These are phyloP conservation scores for Brassica hybrid DNA, from an alignment of 441 rosid genomes.

Conservation along the genomic window DNA sequence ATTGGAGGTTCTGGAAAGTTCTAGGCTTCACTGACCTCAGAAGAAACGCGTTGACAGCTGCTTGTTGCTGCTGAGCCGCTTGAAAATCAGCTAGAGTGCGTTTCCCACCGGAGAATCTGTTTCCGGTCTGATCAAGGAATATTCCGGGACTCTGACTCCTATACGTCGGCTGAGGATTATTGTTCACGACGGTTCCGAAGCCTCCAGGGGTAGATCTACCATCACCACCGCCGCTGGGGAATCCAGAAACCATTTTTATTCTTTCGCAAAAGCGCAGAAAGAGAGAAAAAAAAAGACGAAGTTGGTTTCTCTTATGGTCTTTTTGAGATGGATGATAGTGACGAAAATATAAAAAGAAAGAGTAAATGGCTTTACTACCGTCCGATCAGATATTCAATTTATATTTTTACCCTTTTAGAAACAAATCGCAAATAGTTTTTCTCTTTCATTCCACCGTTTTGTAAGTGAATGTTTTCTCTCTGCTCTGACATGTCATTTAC, in stretches of 20 bases:
- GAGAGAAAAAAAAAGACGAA: constrained; percentile 15
- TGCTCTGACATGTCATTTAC: constrained; percentile 68
- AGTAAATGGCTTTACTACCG: constrained; percentile 18
- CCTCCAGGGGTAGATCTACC: constrained; percentile 57
- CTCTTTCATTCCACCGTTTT: constrained; percentile 28
- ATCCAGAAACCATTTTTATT: constrained; percentile 68
- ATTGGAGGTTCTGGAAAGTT: constrained; percentile 47
- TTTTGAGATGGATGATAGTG: constrained; percentile 31
- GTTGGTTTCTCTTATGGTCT: constrained; percentile 36
- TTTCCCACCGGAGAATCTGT: constrained; percentile 48
- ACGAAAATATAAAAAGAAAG: constrained; percentile 39
- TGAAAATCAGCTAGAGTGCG: constrained; percentile 74
- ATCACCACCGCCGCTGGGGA: constrained; percentile 57
- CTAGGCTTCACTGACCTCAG: constrained; percentile 76
- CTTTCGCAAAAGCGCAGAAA: constrained; percentile 10
- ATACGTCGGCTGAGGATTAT: constrained; percentile 43
- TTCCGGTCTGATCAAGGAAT: constrained; percentile 67
- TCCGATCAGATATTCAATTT: constrained; percentile 31
- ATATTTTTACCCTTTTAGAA: constrained; percentile 13
- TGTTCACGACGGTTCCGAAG: constrained; percentile 36
- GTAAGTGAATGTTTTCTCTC: constrained; percentile 49
- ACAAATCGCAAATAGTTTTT: constrained; percentile 14
- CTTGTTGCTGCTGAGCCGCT: constrained; percentile 35
- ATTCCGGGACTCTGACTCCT: constrained; percentile 57
- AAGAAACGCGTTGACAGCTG: constrained; percentile 50